Evolutionary conservation across 176 grass and related monocot species (phyloP).

Genomic region (Oryza coarctata): DNA sequence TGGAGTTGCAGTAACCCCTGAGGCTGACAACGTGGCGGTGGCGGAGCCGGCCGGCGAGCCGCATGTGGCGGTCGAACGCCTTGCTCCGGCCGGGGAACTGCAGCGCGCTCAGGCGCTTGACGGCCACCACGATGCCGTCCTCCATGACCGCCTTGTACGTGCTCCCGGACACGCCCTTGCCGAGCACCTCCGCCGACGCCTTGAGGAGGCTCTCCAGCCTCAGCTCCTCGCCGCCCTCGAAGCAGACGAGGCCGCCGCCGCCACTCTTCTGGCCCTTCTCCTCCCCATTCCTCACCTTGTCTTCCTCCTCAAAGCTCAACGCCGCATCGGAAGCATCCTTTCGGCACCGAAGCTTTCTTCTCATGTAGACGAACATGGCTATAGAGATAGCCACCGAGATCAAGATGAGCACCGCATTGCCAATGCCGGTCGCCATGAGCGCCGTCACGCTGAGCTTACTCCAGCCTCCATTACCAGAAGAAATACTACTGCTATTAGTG

Average conservation of each 20-base stretch:
- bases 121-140: conserved; percentile 64
- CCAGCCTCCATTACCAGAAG: conserved; percentile 3
- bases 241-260: conserved; percentile 47
- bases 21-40: conserved; percentile 69
- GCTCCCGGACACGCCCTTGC: conserved; percentile 78
- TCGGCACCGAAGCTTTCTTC: conserved; percentile 42
- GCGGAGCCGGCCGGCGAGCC: conserved; percentile 57
- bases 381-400: conserved; percentile 38
- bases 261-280: conserved; percentile 39
- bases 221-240: conserved; percentile 74
- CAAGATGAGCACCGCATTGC: conserved; percentile 43
- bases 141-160: conserved; percentile 74
- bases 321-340: conserved; percentile 2
- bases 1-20: conserved; percentile 63
- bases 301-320: conserved; percentile 25
- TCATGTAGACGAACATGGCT: conserved; percentile 55
- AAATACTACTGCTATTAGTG: neutral
- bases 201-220: conserved; percentile 68
- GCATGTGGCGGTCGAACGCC: conserved; percentile 69
- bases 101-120: conserved; percentile 74
- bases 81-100: conserved; percentile 57
- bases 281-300: conserved; percentile 11
- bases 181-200: conserved; percentile 72
- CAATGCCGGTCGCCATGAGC: conserved; percentile 53
- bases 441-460: conserved; percentile 38